Percentiles rank a stretch among this genome's conserved stretches.
Evolutionary conservation across 805 yeast species (phyloP).

Genomic region (Yarrowia alimentaria): DNA sequence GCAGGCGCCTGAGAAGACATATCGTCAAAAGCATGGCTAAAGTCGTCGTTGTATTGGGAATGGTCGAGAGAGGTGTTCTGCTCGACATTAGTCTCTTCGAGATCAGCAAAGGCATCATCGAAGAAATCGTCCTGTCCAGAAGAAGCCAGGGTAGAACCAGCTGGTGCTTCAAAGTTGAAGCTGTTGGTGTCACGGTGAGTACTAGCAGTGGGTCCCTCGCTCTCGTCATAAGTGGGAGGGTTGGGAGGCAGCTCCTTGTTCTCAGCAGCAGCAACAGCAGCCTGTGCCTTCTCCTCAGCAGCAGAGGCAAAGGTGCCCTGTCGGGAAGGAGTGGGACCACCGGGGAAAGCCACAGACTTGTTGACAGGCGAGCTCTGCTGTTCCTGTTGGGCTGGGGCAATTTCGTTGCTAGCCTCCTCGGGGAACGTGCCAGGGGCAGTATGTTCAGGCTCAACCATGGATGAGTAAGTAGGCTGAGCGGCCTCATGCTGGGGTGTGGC

Average conservation of each 20-base stretch:
- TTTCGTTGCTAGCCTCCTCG: too few relatives aligned
- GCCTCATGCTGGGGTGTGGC: constrained; percentile 22
- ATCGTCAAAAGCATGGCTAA: constrained; percentile 32
- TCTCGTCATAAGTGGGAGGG: constrained; percentile 21
- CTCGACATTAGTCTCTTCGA: constrained; percentile 29
- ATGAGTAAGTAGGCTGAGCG: constrained; percentile 45
- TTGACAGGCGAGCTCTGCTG: too few relatives aligned
- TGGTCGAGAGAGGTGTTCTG: constrained; percentile 24
- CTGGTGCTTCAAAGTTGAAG: constrained; percentile 7
- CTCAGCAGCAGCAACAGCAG: constrained; percentile 13
- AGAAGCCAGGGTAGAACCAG: constrained; percentile 1
- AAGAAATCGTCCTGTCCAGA: constrained; percentile 1
- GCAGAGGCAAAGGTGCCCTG: constrained; percentile 30
- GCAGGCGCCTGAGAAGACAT: constrained; percentile 26
- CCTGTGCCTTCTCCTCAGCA: constrained; percentile 23
- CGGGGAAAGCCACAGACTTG: constrained; percentile 33
- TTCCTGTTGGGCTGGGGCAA: too few relatives aligned
- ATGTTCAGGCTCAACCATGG: constrained; percentile 33
- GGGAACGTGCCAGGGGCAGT: constrained; percentile 41
- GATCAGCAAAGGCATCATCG: constrained; percentile 38
- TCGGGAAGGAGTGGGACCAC: constrained; percentile 29
- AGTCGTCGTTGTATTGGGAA: constrained; percentile 27
- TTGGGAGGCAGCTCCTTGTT: constrained; percentile 24
- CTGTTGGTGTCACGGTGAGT: background rate
- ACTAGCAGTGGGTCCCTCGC: constrained; percentile 10